phyloP scores from a whole-genome alignment of 768 basidiomycete genomes.

The Naganishia onofrii region DNA sequence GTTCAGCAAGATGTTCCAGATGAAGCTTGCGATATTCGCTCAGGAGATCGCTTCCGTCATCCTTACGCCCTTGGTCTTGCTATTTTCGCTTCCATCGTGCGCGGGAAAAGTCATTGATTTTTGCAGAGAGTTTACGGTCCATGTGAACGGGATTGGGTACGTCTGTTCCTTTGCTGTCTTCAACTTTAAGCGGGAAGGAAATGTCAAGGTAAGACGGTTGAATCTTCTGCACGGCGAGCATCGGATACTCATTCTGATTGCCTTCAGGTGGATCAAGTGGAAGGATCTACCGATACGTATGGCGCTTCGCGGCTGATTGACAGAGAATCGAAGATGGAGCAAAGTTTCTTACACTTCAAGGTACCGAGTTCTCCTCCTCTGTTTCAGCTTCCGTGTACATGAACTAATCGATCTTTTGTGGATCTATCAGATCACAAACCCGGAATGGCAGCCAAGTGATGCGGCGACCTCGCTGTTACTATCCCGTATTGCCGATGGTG shows the following conservation, averaged over 20 bases:
- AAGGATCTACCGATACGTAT: constrained; percentile 59
- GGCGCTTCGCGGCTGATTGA: constrained; percentile 63
- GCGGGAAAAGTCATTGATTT: constrained; percentile 92
- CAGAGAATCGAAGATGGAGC: constrained; percentile 98
- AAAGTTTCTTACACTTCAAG: constrained; percentile 55
- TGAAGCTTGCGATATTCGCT: constrained; percentile 82
- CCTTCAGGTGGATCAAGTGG: constrained; percentile 10
- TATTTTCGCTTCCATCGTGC: constrained; percentile 85
- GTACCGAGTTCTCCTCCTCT: constrained; percentile 19
- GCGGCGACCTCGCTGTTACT: constrained; percentile 88
- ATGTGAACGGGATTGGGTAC: constrained; percentile 92
- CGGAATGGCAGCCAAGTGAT: constrained; percentile 90
- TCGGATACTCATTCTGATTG: background rate
- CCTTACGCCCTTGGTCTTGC: constrained; percentile 87
- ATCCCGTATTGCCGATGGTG: constrained; percentile 61
- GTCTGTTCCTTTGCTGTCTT: constrained; percentile 98
- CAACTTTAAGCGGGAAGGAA: constrained; percentile 91
- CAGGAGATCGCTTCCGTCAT: constrained; percentile 88
- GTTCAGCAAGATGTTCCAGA: constrained; percentile 87
- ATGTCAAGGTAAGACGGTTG: constrained; percentile 65
- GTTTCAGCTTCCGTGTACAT: constrained; percentile 1
- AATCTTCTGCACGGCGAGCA: background rate
- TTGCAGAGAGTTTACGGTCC: constrained; percentile 95
- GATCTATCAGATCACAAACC: constrained; percentile 72
- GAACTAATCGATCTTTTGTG: constrained; percentile 23